Conservation (phyloP, 768 basidiomycete genomes). For the Boletellus ananas region DNA sequence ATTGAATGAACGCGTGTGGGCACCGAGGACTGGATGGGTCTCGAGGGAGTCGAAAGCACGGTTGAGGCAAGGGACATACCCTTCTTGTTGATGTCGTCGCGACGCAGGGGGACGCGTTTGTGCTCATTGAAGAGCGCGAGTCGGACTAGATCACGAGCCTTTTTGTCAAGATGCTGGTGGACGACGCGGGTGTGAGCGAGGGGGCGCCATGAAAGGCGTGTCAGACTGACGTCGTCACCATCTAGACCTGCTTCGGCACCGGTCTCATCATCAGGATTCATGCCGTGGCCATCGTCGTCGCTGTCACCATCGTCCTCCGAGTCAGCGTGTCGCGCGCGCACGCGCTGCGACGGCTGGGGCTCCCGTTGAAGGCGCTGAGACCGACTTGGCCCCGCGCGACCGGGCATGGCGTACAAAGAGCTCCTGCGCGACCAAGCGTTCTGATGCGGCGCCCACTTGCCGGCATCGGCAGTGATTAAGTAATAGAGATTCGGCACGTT, state of each 20-base stretch:
- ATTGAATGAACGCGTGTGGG: conserved; percentile 57
- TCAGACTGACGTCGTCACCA: conserved; percentile 17
- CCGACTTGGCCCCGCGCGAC: conserved; percentile 32
- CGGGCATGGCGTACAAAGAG: conserved; percentile 23
- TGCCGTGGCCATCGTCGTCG: conserved; percentile 27
- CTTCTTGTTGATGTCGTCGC: conserved; percentile 88
- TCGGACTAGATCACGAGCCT: conserved; percentile 70
- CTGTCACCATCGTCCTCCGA: conserved; percentile 36
- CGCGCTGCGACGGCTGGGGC: conserved; percentile 35
- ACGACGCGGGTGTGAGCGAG: not conserved
- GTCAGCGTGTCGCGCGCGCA: conserved; percentile 17
- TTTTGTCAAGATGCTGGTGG: conserved; percentile 58
- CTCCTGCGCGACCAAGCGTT: conserved; percentile 2
- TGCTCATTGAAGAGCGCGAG: conserved; percentile 81
- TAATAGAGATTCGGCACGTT: too few species aligned
- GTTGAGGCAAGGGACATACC: conserved; percentile 36
- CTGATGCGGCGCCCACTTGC: too few species aligned
- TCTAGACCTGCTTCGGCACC: conserved; percentile 32
- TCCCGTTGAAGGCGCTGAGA: conserved; percentile 38
- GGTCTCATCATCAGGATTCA: conserved; percentile 20
- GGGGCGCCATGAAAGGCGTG: not conserved
- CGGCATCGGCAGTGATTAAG: too few species aligned
- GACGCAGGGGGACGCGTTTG: conserved; percentile 56
- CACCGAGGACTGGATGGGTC: conserved; percentile 40
- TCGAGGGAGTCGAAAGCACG: not conserved